A percentile compares a stretch with the other conserved stretches of the same genome.
Evolutionary conservation across 805 yeast genomes (phyloP).

Genomic region (Metschnikowia corniflorae): DNA sequence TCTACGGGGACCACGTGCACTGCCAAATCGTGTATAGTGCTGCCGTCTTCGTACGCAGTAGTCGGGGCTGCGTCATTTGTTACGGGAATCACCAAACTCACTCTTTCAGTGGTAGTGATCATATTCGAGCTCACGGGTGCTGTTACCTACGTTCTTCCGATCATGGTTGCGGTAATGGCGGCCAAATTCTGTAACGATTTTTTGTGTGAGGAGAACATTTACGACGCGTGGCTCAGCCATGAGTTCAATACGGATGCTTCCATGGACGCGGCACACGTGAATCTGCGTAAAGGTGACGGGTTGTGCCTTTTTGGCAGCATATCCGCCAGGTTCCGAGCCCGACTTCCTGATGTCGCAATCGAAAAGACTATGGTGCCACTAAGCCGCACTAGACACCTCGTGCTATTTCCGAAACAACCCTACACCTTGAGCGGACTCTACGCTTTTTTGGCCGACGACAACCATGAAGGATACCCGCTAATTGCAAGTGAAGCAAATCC

Average conservation of each 20-base stretch:
- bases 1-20: constrained; percentile 40
- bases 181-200: constrained; percentile 71
- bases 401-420: constrained; percentile 25
- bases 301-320: constrained; percentile 30
- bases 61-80: constrained; percentile 84
- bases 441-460: constrained; percentile 26
- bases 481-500: constrained; percentile 26
- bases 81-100: constrained; percentile 77
- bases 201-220: constrained; percentile 55
- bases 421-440: constrained; percentile 22
- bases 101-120: constrained; percentile 76
- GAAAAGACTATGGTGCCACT: constrained; percentile 31
- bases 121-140: constrained; percentile 87
- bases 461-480: constrained; percentile 43
- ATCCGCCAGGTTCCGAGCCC: constrained; percentile 25
- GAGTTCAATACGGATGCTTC: constrained; percentile 25
- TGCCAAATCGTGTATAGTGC: constrained; percentile 52
- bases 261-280: constrained; percentile 13
- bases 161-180: constrained; percentile 77
- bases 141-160: constrained; percentile 74
- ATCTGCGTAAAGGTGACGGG: constrained; percentile 40
- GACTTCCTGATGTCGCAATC: constrained; percentile 32
- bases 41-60: constrained; percentile 85
- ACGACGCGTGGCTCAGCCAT: constrained; percentile 45
- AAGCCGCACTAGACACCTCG: constrained; percentile 25